Percentiles rank a stretch among this genome's conserved stretches.
Evolutionary conservation across 805 yeast species (phyloP).

Genomic region (Hanseniaspora taiwanica): DNA sequence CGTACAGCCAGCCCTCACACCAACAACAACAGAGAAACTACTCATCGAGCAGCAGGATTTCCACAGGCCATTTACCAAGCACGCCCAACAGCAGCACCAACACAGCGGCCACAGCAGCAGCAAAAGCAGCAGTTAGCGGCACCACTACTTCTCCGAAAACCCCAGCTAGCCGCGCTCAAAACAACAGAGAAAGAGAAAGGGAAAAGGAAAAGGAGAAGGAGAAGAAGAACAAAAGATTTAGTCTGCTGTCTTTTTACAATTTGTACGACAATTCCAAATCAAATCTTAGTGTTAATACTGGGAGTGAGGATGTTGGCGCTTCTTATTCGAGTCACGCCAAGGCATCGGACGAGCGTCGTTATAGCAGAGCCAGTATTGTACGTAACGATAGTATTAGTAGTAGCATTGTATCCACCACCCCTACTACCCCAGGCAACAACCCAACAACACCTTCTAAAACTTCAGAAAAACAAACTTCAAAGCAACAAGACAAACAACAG

Average conservation of each 20-base stretch:
- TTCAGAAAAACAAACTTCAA: neutral
- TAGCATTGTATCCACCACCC: neutral
- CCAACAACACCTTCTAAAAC: constrained; percentile 6
- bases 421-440: too few relatives aligned
- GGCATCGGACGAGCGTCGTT: too few relatives aligned
- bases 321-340: neutral
- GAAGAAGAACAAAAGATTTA: constrained; percentile 27
- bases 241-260: constrained; percentile 27
- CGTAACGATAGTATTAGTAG: neutral
- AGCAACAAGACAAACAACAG: too few relatives aligned
- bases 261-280: constrained; percentile 15
- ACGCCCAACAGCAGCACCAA: too few relatives aligned
- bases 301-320: constrained; percentile 3
- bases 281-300: constrained; percentile 10
- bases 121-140: constrained; percentile 1
- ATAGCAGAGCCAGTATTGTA: neutral
- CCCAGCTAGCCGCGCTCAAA: neutral
- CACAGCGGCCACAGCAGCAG: constrained; percentile 1
- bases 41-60: too few relatives aligned
- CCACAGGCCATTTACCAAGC: too few relatives aligned
- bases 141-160: neutral
- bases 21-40: constrained; percentile 4
- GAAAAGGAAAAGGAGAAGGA: constrained; percentile 7
- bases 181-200: too few relatives aligned
- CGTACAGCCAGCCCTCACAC: constrained; percentile 1